Evolutionary conservation across 2,329 filamentous ascomycete species (phyloP).

Genomic region (Tetracladium maxilliforme): DNA sequence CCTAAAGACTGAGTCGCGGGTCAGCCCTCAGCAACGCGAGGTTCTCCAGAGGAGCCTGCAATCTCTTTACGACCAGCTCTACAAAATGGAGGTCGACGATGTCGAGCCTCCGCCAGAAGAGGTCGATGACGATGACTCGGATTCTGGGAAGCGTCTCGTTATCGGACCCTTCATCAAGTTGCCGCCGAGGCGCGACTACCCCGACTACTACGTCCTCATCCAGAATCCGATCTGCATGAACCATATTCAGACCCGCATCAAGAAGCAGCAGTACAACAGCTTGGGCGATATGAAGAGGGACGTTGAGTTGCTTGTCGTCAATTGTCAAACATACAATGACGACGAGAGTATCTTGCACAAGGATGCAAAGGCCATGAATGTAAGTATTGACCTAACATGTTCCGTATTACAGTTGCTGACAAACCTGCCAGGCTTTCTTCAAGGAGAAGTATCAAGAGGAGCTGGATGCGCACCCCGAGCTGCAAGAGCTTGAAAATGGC

Average conservation of each 20-base stretch:
- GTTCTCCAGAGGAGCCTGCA: conserved; percentile 70
- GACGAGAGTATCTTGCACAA: conserved; percentile 83
- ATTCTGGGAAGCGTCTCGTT: conserved; percentile 56
- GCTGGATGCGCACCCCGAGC: conserved; percentile 35
- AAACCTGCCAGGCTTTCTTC: conserved; percentile 35
- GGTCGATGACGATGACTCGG: conserved; percentile 28
- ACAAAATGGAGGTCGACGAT: conserved; percentile 69
- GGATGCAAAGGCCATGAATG: conserved; percentile 87
- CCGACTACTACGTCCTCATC: conserved; percentile 93
- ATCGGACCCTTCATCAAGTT: conserved; percentile 91
- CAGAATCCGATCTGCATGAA: conserved; percentile 91
- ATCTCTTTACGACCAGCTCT: conserved; percentile 62
- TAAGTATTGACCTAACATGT: conserved; percentile 26
- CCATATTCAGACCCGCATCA: conserved; percentile 86
- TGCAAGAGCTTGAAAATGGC: conserved; percentile 33
- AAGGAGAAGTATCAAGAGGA: conserved; percentile 36
- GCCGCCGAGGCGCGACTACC: conserved; percentile 76
- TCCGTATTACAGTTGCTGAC: conserved; percentile 15
- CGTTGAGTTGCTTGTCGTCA: conserved; percentile 71
- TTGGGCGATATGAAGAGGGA: conserved; percentile 71
- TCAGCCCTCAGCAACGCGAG: conserved; percentile 56
- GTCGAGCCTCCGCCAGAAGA: conserved; percentile 36
- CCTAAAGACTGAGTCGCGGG: conserved; percentile 29
- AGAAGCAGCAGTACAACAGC: conserved; percentile 81
- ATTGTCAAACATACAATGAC: conserved; percentile 93